A percentile compares a stretch with the other conserved stretches of the same genome.
phyloP scores from a whole-genome alignment of 495 filamentous ascomycete genomes.

The Acidiella bohemica region DNA sequence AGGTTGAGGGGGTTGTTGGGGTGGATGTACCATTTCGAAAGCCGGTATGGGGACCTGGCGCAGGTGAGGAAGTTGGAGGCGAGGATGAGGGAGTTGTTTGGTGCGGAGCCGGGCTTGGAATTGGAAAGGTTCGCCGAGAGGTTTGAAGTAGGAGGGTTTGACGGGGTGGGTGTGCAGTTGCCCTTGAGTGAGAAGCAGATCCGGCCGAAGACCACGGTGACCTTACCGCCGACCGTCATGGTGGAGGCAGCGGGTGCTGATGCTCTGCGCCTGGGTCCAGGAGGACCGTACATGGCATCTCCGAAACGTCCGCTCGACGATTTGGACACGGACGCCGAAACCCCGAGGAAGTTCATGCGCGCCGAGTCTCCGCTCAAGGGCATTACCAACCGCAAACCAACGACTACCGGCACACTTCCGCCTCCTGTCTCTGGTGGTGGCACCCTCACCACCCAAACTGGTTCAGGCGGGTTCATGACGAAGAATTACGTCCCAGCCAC shows the following conservation, averaged over 20 bases:
- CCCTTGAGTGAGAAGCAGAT: constrained; percentile 74
- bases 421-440: constrained; percentile 1
- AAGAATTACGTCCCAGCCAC: constrained; percentile 11
- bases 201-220: constrained; percentile 36
- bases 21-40: constrained; percentile 89
- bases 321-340: constrained; percentile 49
- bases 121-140: constrained; percentile 53
- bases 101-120: constrained; percentile 63
- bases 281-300: constrained; percentile 31
- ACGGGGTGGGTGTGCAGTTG: constrained; percentile 65
- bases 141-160: constrained; percentile 52
- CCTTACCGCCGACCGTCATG: not conserved
- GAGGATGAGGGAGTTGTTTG: constrained; percentile 84
- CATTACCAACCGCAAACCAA: constrained; percentile 41
- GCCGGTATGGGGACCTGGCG: constrained; percentile 78
- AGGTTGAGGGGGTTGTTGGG: constrained; percentile 74
- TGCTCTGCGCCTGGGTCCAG: constrained; percentile 14
- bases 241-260: not conserved
- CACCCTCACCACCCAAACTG: constrained; percentile 1
- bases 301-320: constrained; percentile 68
- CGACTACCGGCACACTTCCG: constrained; percentile 5
- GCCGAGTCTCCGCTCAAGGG: constrained; percentile 76
- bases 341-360: constrained; percentile 60
- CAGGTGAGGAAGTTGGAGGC: constrained; percentile 82
- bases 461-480: constrained; percentile 16